These are phyloP conservation scores for Apostasia shenzhenica DNA, from an alignment of 106 monocot genomes.

Conservation along the genomic window DNA sequence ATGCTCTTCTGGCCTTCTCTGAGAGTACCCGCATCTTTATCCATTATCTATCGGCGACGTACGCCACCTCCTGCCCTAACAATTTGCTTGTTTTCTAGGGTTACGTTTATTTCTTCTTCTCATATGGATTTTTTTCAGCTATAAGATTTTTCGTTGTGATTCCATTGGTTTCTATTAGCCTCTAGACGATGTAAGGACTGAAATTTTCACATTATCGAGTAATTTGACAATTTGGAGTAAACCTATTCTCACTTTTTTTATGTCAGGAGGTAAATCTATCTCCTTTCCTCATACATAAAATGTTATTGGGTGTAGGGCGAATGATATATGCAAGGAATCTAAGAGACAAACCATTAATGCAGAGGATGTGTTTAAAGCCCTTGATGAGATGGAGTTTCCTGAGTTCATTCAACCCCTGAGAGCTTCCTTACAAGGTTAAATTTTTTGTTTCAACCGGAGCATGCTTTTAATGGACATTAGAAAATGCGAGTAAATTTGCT, in stretches of 20 bases:
- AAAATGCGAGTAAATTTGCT: neutral
- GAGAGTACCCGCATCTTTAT: constrained; percentile 97
- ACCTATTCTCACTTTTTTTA: neutral
- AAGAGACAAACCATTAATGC: constrained; percentile 93
- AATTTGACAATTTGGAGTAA: neutral
- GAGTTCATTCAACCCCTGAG: constrained; percentile 80
- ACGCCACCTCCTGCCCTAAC: neutral
- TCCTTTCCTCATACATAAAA: neutral
- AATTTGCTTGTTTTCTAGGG: constrained; percentile 6
- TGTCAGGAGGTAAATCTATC: neutral
- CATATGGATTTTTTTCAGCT: neutral
- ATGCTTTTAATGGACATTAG: neutral
- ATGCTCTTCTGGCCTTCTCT: constrained; percentile 79
- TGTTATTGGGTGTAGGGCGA: constrained; percentile 51
- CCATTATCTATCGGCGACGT: constrained; percentile 98
- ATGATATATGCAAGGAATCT: constrained; percentile 93
- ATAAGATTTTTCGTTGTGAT: neutral
- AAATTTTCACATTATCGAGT: neutral
- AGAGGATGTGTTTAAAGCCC: constrained; percentile 85
- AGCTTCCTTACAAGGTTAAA: constrained; percentile 56
- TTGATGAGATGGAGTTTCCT: constrained; percentile 90
- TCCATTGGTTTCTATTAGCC: neutral
- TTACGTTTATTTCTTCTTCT: constrained; percentile 6
- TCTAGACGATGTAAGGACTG: neutral
- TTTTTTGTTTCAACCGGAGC: neutral